Conservation (phyloP, 1,284 basidiomycete genomes). For the Vanrija sp. region DNA sequence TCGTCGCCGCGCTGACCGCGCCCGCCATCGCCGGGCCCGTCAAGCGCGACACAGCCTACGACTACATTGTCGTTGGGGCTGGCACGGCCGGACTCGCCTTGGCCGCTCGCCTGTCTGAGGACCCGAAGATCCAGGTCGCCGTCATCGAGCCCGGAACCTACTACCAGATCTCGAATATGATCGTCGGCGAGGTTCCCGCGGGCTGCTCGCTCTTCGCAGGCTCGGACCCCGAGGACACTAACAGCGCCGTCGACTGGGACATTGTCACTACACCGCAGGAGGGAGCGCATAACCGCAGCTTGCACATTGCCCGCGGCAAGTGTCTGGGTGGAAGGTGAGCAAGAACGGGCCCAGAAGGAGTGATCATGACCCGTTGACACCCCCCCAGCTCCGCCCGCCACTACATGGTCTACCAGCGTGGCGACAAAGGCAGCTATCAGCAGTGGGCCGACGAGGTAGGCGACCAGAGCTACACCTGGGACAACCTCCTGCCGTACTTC, state of each 20-base stretch:
- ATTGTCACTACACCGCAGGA: neutral
- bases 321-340: neutral
- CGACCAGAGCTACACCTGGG: neutral
- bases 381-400: neutral
- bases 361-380: too few species aligned
- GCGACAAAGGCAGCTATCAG: neutral
- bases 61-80: slow-evolving; percentile 52
- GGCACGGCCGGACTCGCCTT: slow-evolving; percentile 69
- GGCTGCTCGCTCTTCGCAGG: neutral
- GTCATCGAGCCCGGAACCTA: slow-evolving; percentile 63
- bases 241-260: neutral
- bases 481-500: neutral
- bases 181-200: neutral
- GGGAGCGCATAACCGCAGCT: neutral
- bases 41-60: slow-evolving; percentile 23
- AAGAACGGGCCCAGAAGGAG: neutral
- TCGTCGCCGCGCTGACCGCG: neutral
- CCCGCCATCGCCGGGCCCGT: neutral
- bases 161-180: neutral
- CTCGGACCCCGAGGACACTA: neutral
- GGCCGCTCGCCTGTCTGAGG: slow-evolving; percentile 65
- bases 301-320: neutral
- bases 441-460: neutral
- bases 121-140: slow-evolving; percentile 61
- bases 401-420: neutral